Conservation (phyloP, 2,329 filamentous ascomycete genomes). For the Cladosporium oxysporum region DNA sequence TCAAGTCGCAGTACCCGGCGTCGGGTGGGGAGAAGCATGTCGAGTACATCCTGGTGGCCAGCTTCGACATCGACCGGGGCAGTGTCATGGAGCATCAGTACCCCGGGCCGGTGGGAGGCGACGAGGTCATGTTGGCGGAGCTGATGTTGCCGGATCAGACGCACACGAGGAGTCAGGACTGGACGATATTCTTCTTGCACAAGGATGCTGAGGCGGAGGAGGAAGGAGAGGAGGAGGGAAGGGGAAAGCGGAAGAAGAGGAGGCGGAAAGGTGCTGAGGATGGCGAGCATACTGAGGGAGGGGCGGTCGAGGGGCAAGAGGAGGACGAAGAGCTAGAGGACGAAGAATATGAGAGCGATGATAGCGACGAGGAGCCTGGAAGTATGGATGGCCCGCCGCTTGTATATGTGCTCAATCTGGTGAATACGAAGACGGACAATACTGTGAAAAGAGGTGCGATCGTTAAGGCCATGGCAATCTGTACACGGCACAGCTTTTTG, state of each 20-base stretch:
- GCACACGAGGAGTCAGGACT: conserved; percentile 91
- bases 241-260: conserved; percentile 46
- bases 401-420: conserved; percentile 95
- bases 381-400: conserved; percentile 80
- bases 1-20: conserved; percentile 53
- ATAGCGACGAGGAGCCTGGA: conserved; percentile 53
- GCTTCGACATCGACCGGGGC: conserved; percentile 94
- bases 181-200: conserved; percentile 98
- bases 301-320: conserved; percentile 42
- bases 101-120: conserved; percentile 88
- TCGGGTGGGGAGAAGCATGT: conserved; percentile 77
- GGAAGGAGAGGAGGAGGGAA: conserved; percentile 65
- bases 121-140: conserved; percentile 97
- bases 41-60: conserved; percentile 96
- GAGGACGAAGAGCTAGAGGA: conserved; percentile 50
- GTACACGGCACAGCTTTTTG: conserved; percentile 92
- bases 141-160: conserved; percentile 98
- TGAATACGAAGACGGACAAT: conserved; percentile 97
- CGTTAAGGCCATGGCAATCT: conserved; percentile 98
- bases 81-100: conserved; percentile 99
- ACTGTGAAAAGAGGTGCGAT: conserved; percentile 88
- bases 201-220: conserved; percentile 89
- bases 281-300: conserved; percentile 51
- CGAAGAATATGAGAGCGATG: conserved; percentile 43
- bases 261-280: conserved; percentile 42